phyloP scores from a whole-genome alignment of 1,284 basidiomycete genomes.

The Sporisorium reilianum region DNA sequence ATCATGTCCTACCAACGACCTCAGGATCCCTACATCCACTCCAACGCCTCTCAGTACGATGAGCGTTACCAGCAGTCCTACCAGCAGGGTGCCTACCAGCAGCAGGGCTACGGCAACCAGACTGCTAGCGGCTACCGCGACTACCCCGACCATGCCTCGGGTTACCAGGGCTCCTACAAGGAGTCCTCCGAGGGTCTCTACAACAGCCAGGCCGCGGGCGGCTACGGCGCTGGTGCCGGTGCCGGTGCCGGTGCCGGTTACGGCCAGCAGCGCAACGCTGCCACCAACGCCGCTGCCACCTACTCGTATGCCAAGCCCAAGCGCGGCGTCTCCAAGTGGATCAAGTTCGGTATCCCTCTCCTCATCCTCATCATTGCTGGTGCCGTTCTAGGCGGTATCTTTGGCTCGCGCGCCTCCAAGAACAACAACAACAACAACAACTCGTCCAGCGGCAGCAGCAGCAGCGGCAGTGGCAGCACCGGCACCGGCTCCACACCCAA shows the following conservation, averaged over 20 bases:
- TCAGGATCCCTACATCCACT: slow-evolving; percentile 62
- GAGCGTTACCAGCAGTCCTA: slow-evolving; percentile 55
- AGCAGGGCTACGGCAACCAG: slow-evolving; percentile 28
- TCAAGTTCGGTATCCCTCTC: slow-evolving; percentile 59
- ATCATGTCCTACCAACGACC: slow-evolving; percentile 61
- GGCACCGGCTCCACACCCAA: slow-evolving; percentile 37
- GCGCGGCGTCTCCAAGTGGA: slow-evolving; percentile 58
- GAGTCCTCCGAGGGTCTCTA: slow-evolving; percentile 43
- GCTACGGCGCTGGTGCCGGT: not conserved
- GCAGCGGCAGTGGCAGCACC: slow-evolving; percentile 58
- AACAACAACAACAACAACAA: slow-evolving; percentile 71
- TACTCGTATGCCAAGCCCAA: slow-evolving; percentile 65
- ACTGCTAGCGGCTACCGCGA: slow-evolving; percentile 43
- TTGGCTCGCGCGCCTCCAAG: slow-evolving; percentile 74
- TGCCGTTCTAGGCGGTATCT: slow-evolving; percentile 82
- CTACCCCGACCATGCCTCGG: slow-evolving; percentile 47
- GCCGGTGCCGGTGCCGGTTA: slow-evolving; percentile 24
- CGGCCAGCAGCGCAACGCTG: slow-evolving; percentile 31
- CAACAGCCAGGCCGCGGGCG: slow-evolving; percentile 31
- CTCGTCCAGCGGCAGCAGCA: slow-evolving; percentile 63
- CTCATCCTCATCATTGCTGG: slow-evolving; percentile 68
- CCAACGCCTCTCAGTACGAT: slow-evolving; percentile 65
- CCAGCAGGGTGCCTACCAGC: slow-evolving; percentile 31
- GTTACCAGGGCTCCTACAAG: slow-evolving; percentile 49
- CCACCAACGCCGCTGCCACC: slow-evolving; percentile 48